Evolutionary conservation across 352 stramenopile species (phyloP), one percentile per base, ranked within the genome.

Genomic region (Phytopythium helicoides): DNA sequence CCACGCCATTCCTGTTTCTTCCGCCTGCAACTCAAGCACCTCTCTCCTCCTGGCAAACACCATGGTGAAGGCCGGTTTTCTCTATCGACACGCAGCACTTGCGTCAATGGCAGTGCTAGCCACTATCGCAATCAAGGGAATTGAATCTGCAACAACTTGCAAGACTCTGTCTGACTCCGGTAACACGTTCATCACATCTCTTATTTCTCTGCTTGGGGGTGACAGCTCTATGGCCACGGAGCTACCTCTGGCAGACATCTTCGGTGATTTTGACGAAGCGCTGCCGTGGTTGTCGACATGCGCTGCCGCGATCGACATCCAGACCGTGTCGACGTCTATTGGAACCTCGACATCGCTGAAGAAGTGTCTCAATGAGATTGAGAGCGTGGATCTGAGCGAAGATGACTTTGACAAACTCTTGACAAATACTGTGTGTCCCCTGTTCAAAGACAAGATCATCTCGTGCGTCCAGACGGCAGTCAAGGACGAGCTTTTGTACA

Each of bases 281-380:
- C 33, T 71, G 18, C 71, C 71, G 10, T 76, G 60, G 61, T 38
- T 86, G 16, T 76, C 74, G 16, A 71, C 58, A 23, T 83, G 74
- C 25, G 53, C 64, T 0, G 74, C 74, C 0, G 42, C 63, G 4
- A 51, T 86, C 34, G 56, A 82, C 34, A 56, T 56, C 2, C 36
- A 60, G n/a, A 34, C 66, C 0, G 23, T 81, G 14, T 52, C 56
- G 28, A 45, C 56, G 0, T 62, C 59, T 2, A 19, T 60, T 1
- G 34, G 37, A 4, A 25, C 60, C 1, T 72, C 66, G 3, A 47
- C 41, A 18, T 60, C 49, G 0, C 45, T 73, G 25, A 36, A 62
- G 10, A 56, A 16, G 0, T 85, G 73, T 46, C 52, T 70, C 33
- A 54, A 58, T 1, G 65, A 42, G 0, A 31, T 81, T 37, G 53